Conservation (phyloP, 176 grass and related monocot species). For the Carex pumila region DNA sequence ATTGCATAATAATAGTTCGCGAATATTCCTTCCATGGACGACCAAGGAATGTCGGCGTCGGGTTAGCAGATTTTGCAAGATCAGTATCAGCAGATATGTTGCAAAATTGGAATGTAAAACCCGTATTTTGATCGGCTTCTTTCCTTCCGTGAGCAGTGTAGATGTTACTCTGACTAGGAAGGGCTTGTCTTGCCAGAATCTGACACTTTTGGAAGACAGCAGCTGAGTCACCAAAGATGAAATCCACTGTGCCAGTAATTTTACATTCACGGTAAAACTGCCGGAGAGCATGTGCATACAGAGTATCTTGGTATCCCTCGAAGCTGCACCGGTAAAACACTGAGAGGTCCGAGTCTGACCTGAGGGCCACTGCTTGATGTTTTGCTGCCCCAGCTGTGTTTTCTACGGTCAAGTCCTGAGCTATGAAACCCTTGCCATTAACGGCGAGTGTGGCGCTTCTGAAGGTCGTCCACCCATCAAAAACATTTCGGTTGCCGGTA, state of each 20-base stretch:
- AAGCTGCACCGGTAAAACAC: slow-evolving; percentile 79
- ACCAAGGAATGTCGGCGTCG: slow-evolving; percentile 38
- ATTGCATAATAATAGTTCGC: slow-evolving; percentile 58
- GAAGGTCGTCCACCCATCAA: slow-evolving; percentile 57
- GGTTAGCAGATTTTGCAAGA: not conserved
- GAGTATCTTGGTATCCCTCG: slow-evolving; percentile 81
- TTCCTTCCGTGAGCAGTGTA: slow-evolving; percentile 56
- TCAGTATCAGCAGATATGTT: slow-evolving; percentile 49
- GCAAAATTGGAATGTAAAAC: slow-evolving; percentile 73
- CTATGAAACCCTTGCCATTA: slow-evolving; percentile 60
- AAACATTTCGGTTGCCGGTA: slow-evolving; percentile 48
- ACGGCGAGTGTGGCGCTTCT: slow-evolving; percentile 66
- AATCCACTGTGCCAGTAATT: slow-evolving; percentile 67
- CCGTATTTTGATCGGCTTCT: slow-evolving; percentile 55
- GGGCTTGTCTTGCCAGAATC: slow-evolving; percentile 32
- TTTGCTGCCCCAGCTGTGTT: slow-evolving; percentile 64
- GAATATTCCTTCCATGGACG: slow-evolving; percentile 64
- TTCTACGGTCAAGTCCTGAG: slow-evolving; percentile 58
- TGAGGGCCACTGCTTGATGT: slow-evolving; percentile 84
- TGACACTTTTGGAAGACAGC: slow-evolving; percentile 64
- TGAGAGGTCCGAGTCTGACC: slow-evolving; percentile 65
- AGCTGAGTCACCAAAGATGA: slow-evolving; percentile 82
- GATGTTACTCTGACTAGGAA: slow-evolving; percentile 50
- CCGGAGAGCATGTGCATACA: slow-evolving; percentile 80
- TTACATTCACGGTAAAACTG: slow-evolving; percentile 82